These are phyloP conservation scores for Plantago major DNA, from an alignment of 257 asterid species.

Conservation along the genomic window DNA sequence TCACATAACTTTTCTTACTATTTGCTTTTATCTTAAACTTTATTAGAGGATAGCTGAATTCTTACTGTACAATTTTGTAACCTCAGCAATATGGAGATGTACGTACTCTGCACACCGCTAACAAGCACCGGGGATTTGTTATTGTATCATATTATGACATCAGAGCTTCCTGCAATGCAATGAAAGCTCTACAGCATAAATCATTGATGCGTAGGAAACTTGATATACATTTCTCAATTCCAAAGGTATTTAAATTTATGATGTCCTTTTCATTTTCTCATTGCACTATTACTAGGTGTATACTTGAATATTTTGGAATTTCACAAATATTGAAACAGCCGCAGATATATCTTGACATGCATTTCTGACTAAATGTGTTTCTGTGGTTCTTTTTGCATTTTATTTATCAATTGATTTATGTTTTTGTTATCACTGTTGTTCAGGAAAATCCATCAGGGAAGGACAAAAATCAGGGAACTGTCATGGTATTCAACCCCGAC, in stretches of 20 bases:
- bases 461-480: conserved; percentile 79
- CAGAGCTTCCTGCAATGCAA: conserved; percentile 53
- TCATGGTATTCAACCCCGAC: conserved; percentile 74
- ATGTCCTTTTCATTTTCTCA: conserved; percentile 22
- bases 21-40: conserved; percentile 19
- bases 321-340: neutral
- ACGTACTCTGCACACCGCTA: conserved; percentile 42
- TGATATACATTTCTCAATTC: conserved; percentile 86
- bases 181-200: conserved; percentile 65
- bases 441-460: conserved; percentile 78
- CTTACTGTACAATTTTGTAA: conserved; percentile 21
- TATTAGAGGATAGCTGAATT: neutral
- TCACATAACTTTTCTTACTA: conserved; percentile 1
- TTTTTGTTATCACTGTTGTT: conserved; percentile 7
- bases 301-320: neutral
- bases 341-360: too few relatives aligned
- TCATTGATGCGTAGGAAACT: conserved; percentile 69
- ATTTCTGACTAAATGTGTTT: neutral
- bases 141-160: conserved; percentile 55
- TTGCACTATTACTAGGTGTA: conserved; percentile 21
- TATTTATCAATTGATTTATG: neutral
- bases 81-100: conserved; percentile 57
- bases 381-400: conserved; percentile 7
- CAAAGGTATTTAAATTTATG: conserved; percentile 49
- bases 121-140: conserved; percentile 61